Percentiles rank a stretch among this genome's conserved stretches.
Conservation (phyloP, 306 rosid species). For the Quercus agrifolia region DNA sequence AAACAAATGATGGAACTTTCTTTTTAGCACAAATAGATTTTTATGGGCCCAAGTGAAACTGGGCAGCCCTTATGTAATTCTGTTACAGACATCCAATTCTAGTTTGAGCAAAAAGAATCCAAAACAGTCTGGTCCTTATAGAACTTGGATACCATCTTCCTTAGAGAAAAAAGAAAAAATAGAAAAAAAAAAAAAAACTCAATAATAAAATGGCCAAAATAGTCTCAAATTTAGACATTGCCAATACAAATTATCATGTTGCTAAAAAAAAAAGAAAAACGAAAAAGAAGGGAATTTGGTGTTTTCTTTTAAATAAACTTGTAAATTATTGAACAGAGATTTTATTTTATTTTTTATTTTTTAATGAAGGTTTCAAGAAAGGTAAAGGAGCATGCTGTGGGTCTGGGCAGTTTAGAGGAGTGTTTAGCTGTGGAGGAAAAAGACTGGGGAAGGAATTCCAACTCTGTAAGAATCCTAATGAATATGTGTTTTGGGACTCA, state of each 20-base stretch:
- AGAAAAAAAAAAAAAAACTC: too few relatives aligned
- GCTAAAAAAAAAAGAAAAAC: too few relatives aligned
- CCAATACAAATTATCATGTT: too few relatives aligned
- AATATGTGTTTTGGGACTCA: constrained; percentile 75
- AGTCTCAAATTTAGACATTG: too few relatives aligned
- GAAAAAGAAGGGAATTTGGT: not conserved
- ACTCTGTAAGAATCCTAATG: constrained; percentile 51
- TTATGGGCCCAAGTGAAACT: not conserved
- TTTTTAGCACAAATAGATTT: not conserved
- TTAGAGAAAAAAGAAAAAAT: too few relatives aligned
- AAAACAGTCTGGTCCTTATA: too few relatives aligned
- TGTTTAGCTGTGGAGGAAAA: constrained; percentile 77
- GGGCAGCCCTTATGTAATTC: too few relatives aligned
- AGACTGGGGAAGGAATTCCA: constrained; percentile 54
- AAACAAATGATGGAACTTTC: not conserved
- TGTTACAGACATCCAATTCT: too few relatives aligned
- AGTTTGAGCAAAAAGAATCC: too few relatives aligned
- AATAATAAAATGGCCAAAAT: too few relatives aligned
- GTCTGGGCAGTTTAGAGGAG: constrained; percentile 60
- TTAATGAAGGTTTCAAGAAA: constrained; percentile 21
- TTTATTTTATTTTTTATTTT: not conserved
- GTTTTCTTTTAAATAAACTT: not conserved
- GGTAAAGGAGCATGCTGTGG: constrained; percentile 88
- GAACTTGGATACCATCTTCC: too few relatives aligned
- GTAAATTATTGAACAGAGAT: not conserved